A percentile compares a stretch with the other conserved stretches of the same genome.
phyloP scores from a whole-genome alignment of 2,329 filamentous ascomycete species.

The Ceratocystis variospora region DNA sequence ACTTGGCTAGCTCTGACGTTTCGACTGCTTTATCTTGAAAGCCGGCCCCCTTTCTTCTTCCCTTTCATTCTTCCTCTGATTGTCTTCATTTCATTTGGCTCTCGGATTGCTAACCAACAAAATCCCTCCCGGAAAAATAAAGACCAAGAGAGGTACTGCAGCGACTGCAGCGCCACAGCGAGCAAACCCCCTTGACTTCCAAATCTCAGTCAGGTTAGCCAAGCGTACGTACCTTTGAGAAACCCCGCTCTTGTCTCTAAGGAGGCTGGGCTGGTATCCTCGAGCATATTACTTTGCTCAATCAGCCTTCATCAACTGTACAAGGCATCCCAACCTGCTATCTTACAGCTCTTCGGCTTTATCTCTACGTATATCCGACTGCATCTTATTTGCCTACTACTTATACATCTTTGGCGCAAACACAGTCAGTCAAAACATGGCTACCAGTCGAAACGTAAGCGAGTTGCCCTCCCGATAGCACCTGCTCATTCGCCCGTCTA shows the following conservation, averaged over 20 bases:
- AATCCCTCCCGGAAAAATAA: background rate
- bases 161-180: background rate
- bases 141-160: background rate
- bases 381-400: background rate
- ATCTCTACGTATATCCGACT: background rate
- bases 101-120: background rate
- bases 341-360: background rate
- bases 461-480: background rate
- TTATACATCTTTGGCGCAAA: background rate
- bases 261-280: background rate
- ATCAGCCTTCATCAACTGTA: background rate
- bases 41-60: background rate
- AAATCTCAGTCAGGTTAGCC: background rate
- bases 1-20: too few species aligned
- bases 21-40: too few species aligned
- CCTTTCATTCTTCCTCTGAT: background rate
- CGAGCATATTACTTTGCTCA: background rate
- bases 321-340: background rate
- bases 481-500: background rate
- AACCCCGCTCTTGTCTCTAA: background rate
- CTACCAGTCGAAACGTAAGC: conserved; percentile 18
- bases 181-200: background rate
- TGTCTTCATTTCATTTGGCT: background rate
- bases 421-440: conserved; percentile 3
- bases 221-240: background rate